Base-by-base conservation (phyloP, 345 rosid species). In the Draba incana region DNA sequence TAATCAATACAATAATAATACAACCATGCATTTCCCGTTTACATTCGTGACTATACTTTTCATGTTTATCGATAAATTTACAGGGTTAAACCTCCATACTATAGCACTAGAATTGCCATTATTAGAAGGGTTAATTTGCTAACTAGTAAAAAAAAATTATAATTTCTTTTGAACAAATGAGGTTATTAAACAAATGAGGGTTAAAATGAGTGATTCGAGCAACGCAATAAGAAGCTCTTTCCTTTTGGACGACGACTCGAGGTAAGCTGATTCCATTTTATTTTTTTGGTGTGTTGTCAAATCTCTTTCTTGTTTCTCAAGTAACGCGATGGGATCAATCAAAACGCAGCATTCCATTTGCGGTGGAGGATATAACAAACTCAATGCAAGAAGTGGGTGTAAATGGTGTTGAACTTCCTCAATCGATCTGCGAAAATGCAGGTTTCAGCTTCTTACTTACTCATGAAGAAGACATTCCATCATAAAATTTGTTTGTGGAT, bases 221-320 rank as follows among this genome's bases (percentile, higher is more conserved):
- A 86, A 84, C 44, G 87, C 89, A n/a, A 84, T 83, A 30, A 84
- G 92, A 76, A 81, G 83, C 74, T 85, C 97, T 23, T 91, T 91
- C 76, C 80, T 88, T 50, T 68, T 91, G 50, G 95, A 88, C 9
- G 97, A 91, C 13, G 95, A 91, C 70, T 91, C 91, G n/a, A 91
- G 97, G 97, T 90, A 61, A 44, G 10, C 12, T 59, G 12, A 59
- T 3, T 13, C 7, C 23, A 10, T 10, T 4, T 1, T 2, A 13
- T 27, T 10, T 1, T 48, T 16, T 14, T 14, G n/a, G 2, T 45
- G 2, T 45, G 23, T 37, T n/a, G 20, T 53, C 10, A 5, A 35
- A 37, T 38, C 43, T 52, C 38, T 49, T 52, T 13, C 2, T 27
- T 8, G 0, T 28, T 12, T 8, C 33, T 11, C 14, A 50, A 50